Evolutionary conservation across 257 asterid genomes (phyloP).

Genomic region (Pogostemon cablin): DNA sequence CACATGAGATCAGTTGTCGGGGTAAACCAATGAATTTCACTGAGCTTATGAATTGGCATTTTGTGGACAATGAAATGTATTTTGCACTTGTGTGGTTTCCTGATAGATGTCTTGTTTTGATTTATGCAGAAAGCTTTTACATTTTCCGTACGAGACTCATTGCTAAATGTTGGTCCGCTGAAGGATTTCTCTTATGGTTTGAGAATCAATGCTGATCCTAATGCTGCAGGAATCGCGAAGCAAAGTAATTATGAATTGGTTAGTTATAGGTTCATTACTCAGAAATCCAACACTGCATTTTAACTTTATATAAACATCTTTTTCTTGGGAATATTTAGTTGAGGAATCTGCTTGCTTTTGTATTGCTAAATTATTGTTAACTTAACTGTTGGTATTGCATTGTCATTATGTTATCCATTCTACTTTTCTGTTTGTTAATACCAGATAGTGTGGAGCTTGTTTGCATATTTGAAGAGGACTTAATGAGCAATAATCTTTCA

Average conservation of each 20-base stretch:
- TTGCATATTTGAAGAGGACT: too few species aligned
- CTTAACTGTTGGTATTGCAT: neutral
- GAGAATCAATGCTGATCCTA: constrained; percentile 84
- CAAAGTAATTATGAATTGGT: constrained; percentile 98
- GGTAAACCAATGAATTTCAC: constrained; percentile 13
- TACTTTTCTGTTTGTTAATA: too few species aligned
- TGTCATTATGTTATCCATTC: constrained; percentile 1
- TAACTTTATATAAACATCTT: constrained; percentile 21
- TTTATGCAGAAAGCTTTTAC: constrained; percentile 79
- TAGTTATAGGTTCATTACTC: constrained; percentile 39
- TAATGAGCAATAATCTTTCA: too few species aligned
- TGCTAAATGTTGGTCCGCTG: constrained; percentile 90
- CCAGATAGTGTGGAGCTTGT: too few species aligned
- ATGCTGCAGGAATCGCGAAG: constrained; percentile 80
- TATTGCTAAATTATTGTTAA: neutral
- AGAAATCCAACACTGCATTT: constrained; percentile 13
- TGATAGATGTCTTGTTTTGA: constrained; percentile 33
- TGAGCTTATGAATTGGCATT: constrained; percentile 10
- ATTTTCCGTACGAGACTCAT: constrained; percentile 89
- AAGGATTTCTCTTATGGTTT: constrained; percentile 90
- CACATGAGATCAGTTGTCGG: constrained; percentile 16
- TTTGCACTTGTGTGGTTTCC: constrained; percentile 27
- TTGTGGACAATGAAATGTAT: constrained; percentile 22
- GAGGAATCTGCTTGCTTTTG: constrained; percentile 25
- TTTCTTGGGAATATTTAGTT: constrained; percentile 26